phyloP scores from a whole-genome alignment of 306 rosid genomes.

The Dryas drummondii region DNA sequence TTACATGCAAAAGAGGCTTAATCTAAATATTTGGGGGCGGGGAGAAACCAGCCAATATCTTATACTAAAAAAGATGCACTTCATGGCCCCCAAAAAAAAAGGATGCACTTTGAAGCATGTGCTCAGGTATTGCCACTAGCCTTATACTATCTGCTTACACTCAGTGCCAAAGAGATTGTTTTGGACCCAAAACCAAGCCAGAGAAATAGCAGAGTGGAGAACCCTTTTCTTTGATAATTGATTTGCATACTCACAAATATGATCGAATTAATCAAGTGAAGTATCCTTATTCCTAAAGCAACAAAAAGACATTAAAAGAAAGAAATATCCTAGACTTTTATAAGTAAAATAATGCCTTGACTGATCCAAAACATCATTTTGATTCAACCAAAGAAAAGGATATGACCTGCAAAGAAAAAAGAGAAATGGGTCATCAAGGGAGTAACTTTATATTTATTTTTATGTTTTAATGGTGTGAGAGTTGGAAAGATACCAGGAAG shows the following conservation, averaged over 20 bases:
- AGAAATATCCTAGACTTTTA: conserved; percentile 11
- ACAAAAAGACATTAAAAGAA: neutral
- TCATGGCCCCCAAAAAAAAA: too few relatives aligned
- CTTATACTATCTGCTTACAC: neutral
- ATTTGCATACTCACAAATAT: conserved; percentile 5
- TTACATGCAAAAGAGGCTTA: conserved; percentile 1
- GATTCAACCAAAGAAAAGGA: conserved; percentile 52
- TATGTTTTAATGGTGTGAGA: neutral
- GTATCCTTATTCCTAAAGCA: neutral
- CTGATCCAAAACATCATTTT: conserved; percentile 20
- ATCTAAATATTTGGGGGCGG: neutral
- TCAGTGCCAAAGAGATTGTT: neutral
- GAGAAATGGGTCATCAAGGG: conserved; percentile 23
- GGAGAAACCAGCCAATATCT: neutral
- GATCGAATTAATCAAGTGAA: conserved; percentile 1
- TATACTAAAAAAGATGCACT: neutral
- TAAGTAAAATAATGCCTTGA: neutral
- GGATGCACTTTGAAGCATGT: neutral
- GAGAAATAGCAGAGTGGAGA: neutral
- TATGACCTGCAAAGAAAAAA: conserved; percentile 77
- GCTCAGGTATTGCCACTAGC: neutral
- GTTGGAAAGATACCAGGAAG: conserved; percentile 61
- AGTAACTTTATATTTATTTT: conserved; percentile 8
- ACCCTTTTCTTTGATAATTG: neutral
- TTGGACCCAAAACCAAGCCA: neutral